Base-by-base conservation (phyloP, 164 flowering plant genomes). In the Vitis cinerea region DNA sequence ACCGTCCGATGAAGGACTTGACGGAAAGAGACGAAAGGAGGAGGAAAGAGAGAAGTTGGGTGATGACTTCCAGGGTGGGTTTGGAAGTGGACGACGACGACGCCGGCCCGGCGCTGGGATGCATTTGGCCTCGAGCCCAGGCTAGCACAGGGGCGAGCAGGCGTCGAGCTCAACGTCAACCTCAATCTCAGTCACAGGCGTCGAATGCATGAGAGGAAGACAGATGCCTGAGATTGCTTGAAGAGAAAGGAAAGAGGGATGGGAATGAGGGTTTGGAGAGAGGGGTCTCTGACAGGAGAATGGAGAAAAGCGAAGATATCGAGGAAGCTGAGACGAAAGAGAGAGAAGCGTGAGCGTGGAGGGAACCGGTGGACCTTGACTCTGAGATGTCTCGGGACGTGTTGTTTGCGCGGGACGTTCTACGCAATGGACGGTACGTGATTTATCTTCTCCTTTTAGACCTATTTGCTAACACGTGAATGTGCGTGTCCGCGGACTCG, bases 1-100 rank as follows among this genome's bases (percentile, higher is more conserved):
- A 89, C 31, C 86, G 77, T 8, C 83, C 76, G 65, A 82, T 27
- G 78, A 88, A 88, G 67, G 82, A 72, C 19, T 79, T 81, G 72
- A 80, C 75, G 63, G 78, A 70, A 69, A 77, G 80, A 31, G 81
- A 71, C 3, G 88, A 72, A 51, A 81, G 64, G 54, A 82, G 72
- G 59, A 85, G 84, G 37, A 80, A 71, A 55, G 52, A 61, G 29
- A 50, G 59, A 1, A 72, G 55, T 31, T 31, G 9, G 11, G 66
- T 72, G 49, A 75, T 75, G 10, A 74, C 15, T 37, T 6, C 44
- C 44, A 37, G 44, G 44, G 44, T 37, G 44, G 44, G 44, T 37
- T 37, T 37, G 44, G 44, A 6, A 8, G 44, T 37, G 44, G 44
- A 37, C 44, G 44, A 37, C 44, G 44, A 7, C 44, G 44, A 37